Evolutionary conservation across 306 rosid species (phyloP).

Genomic region (Lupinus albus): DNA sequence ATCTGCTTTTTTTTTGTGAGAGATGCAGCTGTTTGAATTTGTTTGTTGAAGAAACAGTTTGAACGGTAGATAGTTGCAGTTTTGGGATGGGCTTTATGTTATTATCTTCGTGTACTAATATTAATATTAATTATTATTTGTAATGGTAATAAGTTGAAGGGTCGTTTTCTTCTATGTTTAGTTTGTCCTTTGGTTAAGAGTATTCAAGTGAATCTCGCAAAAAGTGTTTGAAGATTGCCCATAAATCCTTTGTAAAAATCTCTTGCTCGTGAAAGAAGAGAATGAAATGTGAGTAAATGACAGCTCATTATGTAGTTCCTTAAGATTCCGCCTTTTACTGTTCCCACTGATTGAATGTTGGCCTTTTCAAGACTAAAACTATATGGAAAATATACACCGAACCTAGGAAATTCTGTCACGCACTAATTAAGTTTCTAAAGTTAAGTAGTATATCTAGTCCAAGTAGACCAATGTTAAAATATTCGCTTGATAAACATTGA

Average conservation of each 20-base stretch:
- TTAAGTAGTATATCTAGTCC: no score
- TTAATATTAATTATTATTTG: constrained; percentile 10
- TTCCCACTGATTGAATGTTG: neutral
- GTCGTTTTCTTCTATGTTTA: constrained; percentile 37
- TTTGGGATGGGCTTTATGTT: constrained; percentile 28
- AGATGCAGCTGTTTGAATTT: constrained; percentile 53
- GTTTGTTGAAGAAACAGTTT: constrained; percentile 34
- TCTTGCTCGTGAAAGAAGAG: constrained; percentile 8
- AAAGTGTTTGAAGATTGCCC: constrained; percentile 30
- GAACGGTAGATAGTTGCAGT: constrained; percentile 31
- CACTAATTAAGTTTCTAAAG: neutral
- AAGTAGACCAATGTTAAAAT: neutral
- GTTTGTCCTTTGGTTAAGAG: neutral
- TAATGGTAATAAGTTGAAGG: constrained; percentile 51
- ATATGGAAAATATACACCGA: neutral
- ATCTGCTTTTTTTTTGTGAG: constrained; percentile 65
- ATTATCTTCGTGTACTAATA: constrained; percentile 8
- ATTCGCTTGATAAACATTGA: neutral
- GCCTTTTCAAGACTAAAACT: neutral
- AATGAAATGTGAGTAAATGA: constrained; percentile 39
- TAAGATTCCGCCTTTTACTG: no score
- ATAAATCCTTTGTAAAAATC: constrained; percentile 32
- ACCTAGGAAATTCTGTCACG: neutral
- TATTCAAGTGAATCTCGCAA: constrained; percentile 12
- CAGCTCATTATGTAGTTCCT: neutral